Base-by-base conservation (phyloP, 768 basidiomycete species). In the Candolleomyces aberdarensis region DNA sequence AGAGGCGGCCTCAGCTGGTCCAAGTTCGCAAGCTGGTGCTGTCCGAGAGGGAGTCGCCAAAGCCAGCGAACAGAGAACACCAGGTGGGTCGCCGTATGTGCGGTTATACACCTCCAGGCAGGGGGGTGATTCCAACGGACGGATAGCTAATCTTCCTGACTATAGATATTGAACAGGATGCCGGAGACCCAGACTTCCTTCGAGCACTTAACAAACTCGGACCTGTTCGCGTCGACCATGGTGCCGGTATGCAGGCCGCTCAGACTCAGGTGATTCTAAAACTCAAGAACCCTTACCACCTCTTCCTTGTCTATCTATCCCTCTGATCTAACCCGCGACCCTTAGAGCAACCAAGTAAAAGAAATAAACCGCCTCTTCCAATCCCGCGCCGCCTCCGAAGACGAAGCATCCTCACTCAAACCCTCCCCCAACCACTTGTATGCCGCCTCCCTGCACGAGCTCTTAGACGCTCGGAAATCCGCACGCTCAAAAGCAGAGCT, bases 111-210 rank as follows among this genome's bases (percentile, higher is more conserved):
- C 20, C 17, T 52, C 20, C 8, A 14, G 52, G 22, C 17, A 26
- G 36, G 43, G 5, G 41, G 14, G 41, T 26, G 3, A 26, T 26
- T 26, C 26, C 26, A n/a, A n/a, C n/a, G 26, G 26, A 26, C 26
- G 26, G 2, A 3, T 26, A 26, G 26, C 26, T 26, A 26, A 26
- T 3, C 26, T 26, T 2, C 3, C 36, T 36, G 9, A 20, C 14
- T 9, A 26, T 64, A 91, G 89, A 76, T 8, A 85, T 91, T 65
- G 78, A 84, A 58, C 73, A 68, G 57, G 90, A 94, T 65, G 80
- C 84, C n/a, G 78, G 76, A 58, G 91, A 94, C 66, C 88, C 89
- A 1, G 83, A 91, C 29, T 83, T 93, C 55, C 70, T 89, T 65
- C 77, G 82, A 40, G 91, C 89, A 64, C 72, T 94, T 54, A 82